Conservation (phyloP, 1,139 yeast species). For the Taphrina populina region DNA sequence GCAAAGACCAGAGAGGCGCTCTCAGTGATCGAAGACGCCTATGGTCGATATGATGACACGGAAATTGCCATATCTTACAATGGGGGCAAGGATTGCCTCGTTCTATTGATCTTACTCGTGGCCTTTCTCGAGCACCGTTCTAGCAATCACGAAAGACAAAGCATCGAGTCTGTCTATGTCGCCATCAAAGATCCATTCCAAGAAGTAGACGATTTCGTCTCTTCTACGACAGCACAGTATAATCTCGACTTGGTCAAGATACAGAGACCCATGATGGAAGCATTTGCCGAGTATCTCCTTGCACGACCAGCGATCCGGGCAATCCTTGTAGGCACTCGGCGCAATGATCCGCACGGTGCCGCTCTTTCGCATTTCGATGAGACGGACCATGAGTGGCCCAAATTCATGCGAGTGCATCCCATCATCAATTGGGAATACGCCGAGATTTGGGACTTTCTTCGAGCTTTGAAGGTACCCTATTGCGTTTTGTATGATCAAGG, state of each 20-base stretch:
- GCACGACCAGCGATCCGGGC: slow-evolving; percentile 55
- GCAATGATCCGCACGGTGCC: slow-evolving; percentile 74
- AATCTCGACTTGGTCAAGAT: slow-evolving; percentile 44
- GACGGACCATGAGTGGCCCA: slow-evolving; percentile 90
- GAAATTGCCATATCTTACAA: slow-evolving; percentile 76
- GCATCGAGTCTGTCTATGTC: slow-evolving; percentile 60
- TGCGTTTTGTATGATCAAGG: slow-evolving; percentile 73
- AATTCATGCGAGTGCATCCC: slow-evolving; percentile 73
- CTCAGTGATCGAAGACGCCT: slow-evolving; percentile 15
- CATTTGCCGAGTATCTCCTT: slow-evolving; percentile 60
- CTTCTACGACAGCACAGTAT: slow-evolving; percentile 44
- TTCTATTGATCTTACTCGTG: slow-evolving; percentile 66
- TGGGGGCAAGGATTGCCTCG: slow-evolving; percentile 90
- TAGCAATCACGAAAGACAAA: slow-evolving; percentile 35
- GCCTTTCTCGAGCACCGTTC: slow-evolving; percentile 46
- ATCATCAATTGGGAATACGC: slow-evolving; percentile 76
- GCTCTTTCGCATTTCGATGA: slow-evolving; percentile 56
- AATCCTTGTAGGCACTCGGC: slow-evolving; percentile 76
- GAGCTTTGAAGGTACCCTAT: slow-evolving; percentile 56
- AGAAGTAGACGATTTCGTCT: slow-evolving; percentile 55
- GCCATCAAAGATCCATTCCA: slow-evolving; percentile 67
- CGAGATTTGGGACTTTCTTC: slow-evolving; percentile 69
- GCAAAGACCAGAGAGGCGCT: slow-evolving; percentile 18
- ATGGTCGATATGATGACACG: slow-evolving; percentile 44
- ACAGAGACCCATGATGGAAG: slow-evolving; percentile 56